Evolutionary conservation across 768 basidiomycete genomes (phyloP), one percentile per base, ranked within the genome.

Genomic region (Collybia nuda): DNA sequence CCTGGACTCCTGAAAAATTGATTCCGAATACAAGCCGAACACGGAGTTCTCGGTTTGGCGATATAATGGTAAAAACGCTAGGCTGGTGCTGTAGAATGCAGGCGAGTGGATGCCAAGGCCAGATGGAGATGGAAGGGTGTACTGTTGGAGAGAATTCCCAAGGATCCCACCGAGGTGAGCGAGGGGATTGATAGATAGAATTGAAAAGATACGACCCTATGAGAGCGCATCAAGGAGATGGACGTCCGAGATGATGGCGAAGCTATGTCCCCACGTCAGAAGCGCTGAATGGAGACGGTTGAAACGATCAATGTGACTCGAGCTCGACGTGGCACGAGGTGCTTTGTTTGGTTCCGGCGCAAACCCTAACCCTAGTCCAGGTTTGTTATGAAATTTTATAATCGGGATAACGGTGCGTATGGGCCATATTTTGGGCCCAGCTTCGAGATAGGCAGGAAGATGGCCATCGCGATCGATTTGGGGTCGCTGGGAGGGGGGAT

Each of bases 321-420:
- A 56, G 64, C 62, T 66, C 59, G 48, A 61, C 59, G 57, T 62
- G 55, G 53, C 62, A 66, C 65, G 63, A 65, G 65, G 59, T 61
- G 46, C 41, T 47, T 53, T 55, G 45, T 54, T 59, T 57, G 56
- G 49, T 51, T 47, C 44, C 32, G 35, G 45, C 42, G 49, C 47
- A 38, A 48, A 47, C 56, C 65, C 59, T 62, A 65, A 62, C 63
- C 62, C 64, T 54, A 62, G n/a, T 18, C 42, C 55, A 53, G 46
- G 44, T 40, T 24, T 36, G 26, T 48, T 26, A 43, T 59, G 2
- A 32, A 32, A 36, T 39, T 24, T 43, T 36, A 47, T 48, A 11
- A 18, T 41, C 26, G 35, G 26, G 39, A 18, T 23, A 48, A 41
- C 37, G 45, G 14, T 23, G 36, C 48, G 45, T 46, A 35, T 43